Evolutionary conservation across 108 stramenopile species (phyloP).

Genomic region (Skeletonema potamos): DNA sequence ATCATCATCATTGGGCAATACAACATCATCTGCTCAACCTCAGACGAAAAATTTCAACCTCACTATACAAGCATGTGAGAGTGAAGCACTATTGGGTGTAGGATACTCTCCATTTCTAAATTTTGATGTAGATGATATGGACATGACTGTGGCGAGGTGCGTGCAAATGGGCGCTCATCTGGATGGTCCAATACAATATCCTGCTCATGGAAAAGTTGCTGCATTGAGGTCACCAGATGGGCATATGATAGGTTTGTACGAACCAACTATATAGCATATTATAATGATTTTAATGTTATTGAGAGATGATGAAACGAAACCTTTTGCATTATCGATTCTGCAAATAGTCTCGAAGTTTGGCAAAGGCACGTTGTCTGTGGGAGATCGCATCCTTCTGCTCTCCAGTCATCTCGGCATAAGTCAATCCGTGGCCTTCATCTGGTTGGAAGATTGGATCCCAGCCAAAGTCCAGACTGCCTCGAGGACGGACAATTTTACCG

Average conservation of each 20-base stretch:
- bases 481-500: conserved; percentile 85
- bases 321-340: not conserved
- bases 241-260: conserved; percentile 88
- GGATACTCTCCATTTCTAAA: conserved; percentile 79
- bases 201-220: conserved; percentile 88
- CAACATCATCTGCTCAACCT: not conserved
- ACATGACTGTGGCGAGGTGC: conserved; percentile 63
- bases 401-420: conserved; percentile 96
- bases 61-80: conserved; percentile 60
- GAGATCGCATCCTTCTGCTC: conserved; percentile 93
- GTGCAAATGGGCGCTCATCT: conserved; percentile 78
- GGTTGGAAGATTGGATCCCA: conserved; percentile 94
- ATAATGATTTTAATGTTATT: not conserved
- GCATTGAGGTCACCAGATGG: conserved; percentile 78
- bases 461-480: conserved; percentile 93
- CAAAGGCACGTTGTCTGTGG: conserved; percentile 87
- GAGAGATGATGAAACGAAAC: too few species aligned
- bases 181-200: conserved; percentile 90
- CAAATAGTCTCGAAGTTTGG: conserved; percentile 57
- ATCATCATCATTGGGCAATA: not conserved
- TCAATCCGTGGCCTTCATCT: conserved; percentile 70
- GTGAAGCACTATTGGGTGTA: conserved; percentile 71
- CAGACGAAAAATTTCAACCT: conserved; percentile 36
- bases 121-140: conserved; percentile 82
- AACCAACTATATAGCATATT: conserved; percentile 43